Base-by-base conservation (phyloP, 176 grass and related monocot species). In the Tuctoria greenei region DNA sequence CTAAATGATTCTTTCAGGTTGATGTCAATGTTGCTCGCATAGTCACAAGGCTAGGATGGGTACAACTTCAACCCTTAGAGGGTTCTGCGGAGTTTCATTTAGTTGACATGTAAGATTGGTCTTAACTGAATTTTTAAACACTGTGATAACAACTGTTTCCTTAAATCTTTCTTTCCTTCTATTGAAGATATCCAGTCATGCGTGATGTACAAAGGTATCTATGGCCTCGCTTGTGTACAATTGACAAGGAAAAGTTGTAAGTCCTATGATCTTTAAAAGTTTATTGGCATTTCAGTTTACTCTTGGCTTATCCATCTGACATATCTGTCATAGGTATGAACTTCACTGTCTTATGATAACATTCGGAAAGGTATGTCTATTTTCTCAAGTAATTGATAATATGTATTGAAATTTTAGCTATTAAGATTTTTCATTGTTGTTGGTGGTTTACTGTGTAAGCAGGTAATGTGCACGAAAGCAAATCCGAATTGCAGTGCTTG, bases 341-440 rank as follows among this genome's bases (percentile, higher is more conserved):
- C 60, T 89, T 50, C 87, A 89, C 51, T 89, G 66, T 76, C 66
- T 76, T 55, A 85, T 89, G 87, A 89, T 89, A 84, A 89, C 87
- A 58, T 89, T 85, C 0, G 87, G 87, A 81, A 89, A 89, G 87
- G 87, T 89, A 85, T 58, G 64, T 8, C 28, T 75, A 58, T 59
- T 70, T 63, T 23, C 46, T 57, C 46, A 58, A 41, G 43, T 51
- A 35, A 49, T 41, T n/a, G 50, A 13, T 50, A 51, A 42, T 44
- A 42, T 69, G 20, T 72, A 25, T 59, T 28, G 26, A 42, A 1
- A 1, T 35, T 80, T 77, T 44, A 51, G 13, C 13, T 71, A 66
- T 35, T 41, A 69, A 52, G 60, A 56, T 66, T 72, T 71, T 40
- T 21, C 41, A 66, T 67, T 45, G 10, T 55, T 73, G 6, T 39